Base-by-base conservation (phyloP, 306 rosid species). In the Arachis stenosperma region DNA sequence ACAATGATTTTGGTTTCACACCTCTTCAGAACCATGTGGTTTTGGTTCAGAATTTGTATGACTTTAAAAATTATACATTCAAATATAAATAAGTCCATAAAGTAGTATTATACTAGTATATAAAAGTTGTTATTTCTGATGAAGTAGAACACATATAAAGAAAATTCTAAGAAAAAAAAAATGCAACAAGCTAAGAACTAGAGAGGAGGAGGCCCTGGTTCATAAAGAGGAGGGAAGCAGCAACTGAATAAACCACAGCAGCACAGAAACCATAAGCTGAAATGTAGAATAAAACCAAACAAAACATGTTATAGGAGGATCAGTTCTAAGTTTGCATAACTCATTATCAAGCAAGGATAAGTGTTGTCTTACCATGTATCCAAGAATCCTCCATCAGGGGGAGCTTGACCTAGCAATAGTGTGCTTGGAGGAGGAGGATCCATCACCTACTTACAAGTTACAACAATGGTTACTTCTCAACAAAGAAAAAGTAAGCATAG, bases 191-290 rank as follows among this genome's bases (percentile, higher is more conserved):
- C 41, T 33, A 33, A 4, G 37, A 22, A 58, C 62, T 83, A 87
- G 30, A 76, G 86, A 67, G 97, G 97, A 9, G 97, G 95, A 57
- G 90, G 89, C 30, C 81, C 86, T 48, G 84, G 51, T 75, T 79
- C 87, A 50, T 81, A 91, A 43, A 91, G 87, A 5, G 92, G 97
- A 77, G 89, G 97, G 62, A 83, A 83, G 69, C 97, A 91, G 74
- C 90, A 78, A 44, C 75, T 84, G 43, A 82, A 85, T 55, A 91
- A 17, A 56, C 97, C 97, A 67, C 97, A 91, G 81, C 97, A 91
- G 70, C 89, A 78, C 42, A 89, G 73, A 73, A 89, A 76, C 97
- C 95, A 91, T 62, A 88, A 70, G 78, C 97, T 91, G 90, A 60
- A 86, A 10, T 1, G 73, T 11, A 48, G 12, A 47, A 11, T 3